phyloP scores from a whole-genome alignment of 495 filamentous ascomycete genomes.

The Aspergillus panamensis region DNA sequence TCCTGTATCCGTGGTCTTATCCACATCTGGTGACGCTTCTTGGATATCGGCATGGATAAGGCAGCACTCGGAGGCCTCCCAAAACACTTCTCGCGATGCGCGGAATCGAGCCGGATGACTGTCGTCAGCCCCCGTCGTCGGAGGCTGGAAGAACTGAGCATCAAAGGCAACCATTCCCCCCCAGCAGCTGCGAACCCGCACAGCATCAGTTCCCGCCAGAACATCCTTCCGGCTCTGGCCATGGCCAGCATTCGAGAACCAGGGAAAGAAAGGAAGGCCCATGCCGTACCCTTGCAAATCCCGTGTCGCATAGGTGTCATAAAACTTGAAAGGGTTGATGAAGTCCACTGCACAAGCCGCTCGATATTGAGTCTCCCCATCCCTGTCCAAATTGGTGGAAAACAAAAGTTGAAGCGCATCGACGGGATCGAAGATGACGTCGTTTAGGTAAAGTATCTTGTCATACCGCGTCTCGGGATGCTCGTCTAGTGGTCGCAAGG shows the following conservation, averaged over 20 bases:
- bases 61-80: slow-evolving; percentile 79
- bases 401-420: slow-evolving; percentile 72
- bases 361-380: slow-evolving; percentile 61
- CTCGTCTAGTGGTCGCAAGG: slow-evolving; percentile 59
- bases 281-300: slow-evolving; percentile 69
- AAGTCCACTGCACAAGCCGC: slow-evolving; percentile 81
- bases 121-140: slow-evolving; percentile 1
- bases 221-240: slow-evolving; percentile 58
- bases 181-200: slow-evolving; percentile 76
- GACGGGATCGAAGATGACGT: slow-evolving; percentile 66
- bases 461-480: slow-evolving; percentile 50
- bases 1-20: slow-evolving; percentile 46
- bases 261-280: slow-evolving; percentile 71
- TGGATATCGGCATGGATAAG: slow-evolving; percentile 71
- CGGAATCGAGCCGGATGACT: slow-evolving; percentile 61
- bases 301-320: slow-evolving; percentile 76
- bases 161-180: slow-evolving; percentile 79
- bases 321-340: slow-evolving; percentile 71
- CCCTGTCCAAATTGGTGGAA: slow-evolving; percentile 61
- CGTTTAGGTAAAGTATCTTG: slow-evolving; percentile 73
- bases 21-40: slow-evolving; percentile 34
- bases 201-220: slow-evolving; percentile 59
- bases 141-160: slow-evolving; percentile 57
- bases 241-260: slow-evolving; percentile 60
- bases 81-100: slow-evolving; percentile 59